These are phyloP conservation scores for Agaricus sinodeliciosus DNA, from an alignment of 768 basidiomycete species.

Conservation along the genomic window DNA sequence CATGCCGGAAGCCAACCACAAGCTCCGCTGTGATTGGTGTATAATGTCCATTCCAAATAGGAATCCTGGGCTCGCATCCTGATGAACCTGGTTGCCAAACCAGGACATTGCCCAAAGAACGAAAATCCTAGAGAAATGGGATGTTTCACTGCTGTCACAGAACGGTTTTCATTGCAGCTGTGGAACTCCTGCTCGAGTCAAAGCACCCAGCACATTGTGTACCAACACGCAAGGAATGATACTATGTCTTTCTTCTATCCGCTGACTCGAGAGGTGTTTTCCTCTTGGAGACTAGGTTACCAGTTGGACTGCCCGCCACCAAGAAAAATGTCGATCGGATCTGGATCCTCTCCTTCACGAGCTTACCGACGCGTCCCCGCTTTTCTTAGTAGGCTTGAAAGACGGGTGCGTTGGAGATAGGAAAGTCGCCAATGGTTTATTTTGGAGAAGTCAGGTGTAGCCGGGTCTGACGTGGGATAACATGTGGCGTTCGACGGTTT, in stretches of 20 bases:
- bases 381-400: background rate
- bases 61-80: background rate
- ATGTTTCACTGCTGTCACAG: background rate
- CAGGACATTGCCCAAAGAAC: background rate
- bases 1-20: background rate
- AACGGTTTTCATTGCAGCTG: no score
- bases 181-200: no score
- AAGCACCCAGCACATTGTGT: no score
- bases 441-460: conserved; percentile 8
- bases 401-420: background rate
- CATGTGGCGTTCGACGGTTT: background rate
- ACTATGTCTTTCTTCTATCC: no score
- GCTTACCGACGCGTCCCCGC: background rate
- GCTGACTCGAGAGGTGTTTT: no score
- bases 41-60: background rate
- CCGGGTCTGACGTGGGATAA: conserved; percentile 10
- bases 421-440: conserved; percentile 14
- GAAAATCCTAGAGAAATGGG: background rate
- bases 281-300: no score
- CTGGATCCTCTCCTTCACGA: background rate
- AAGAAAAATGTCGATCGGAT: background rate
- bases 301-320: no score
- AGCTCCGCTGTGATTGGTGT: conserved; percentile 2
- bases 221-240: no score
- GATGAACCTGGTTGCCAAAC: background rate